Evolutionary conservation across 1,139 yeast genomes (phyloP).

Genomic region (Sugiyamaella castrensis): DNA sequence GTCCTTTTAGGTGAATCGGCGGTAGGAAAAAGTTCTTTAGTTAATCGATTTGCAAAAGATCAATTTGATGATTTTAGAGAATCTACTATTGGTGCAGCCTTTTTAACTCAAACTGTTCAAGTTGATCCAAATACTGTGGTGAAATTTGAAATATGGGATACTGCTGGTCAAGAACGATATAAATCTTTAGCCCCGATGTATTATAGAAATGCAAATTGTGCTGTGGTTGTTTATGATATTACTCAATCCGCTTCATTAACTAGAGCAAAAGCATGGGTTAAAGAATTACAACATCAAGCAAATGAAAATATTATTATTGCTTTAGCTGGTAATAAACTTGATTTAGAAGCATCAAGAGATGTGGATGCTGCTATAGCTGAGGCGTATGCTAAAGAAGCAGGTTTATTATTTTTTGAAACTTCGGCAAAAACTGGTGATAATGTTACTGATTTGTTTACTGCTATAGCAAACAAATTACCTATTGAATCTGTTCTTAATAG

Average conservation of each 20-base stretch:
- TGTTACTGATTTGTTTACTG: constrained; percentile 75
- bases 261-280: constrained; percentile 94
- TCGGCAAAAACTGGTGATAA: constrained; percentile 91
- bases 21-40: constrained; percentile 88
- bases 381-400: constrained; percentile 67
- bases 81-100: constrained; percentile 97
- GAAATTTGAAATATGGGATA: constrained; percentile 58
- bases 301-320: constrained; percentile 79
- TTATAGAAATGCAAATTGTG: constrained; percentile 84
- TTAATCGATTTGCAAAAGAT: constrained; percentile 89
- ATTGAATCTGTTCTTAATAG: constrained; percentile 35
- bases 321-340: constrained; percentile 78
- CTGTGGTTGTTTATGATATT: constrained; percentile 77
- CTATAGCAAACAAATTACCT: constrained; percentile 57
- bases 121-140: constrained; percentile 53
- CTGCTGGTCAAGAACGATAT: constrained; percentile 92
- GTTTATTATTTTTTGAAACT: constrained; percentile 81
- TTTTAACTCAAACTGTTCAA: constrained; percentile 82
- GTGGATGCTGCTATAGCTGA: constrained; percentile 55
- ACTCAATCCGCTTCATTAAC: constrained; percentile 65
- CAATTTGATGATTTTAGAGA: constrained; percentile 93
- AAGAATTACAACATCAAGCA: constrained; percentile 90
- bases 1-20: constrained; percentile 94
- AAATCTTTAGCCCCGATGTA: constrained; percentile 89
- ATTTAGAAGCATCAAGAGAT: constrained; percentile 52